Evolutionary conservation across 164 flowering plant species (phyloP), one percentile per base, ranked within the genome.

Genomic region (Berberis vulgaris): DNA sequence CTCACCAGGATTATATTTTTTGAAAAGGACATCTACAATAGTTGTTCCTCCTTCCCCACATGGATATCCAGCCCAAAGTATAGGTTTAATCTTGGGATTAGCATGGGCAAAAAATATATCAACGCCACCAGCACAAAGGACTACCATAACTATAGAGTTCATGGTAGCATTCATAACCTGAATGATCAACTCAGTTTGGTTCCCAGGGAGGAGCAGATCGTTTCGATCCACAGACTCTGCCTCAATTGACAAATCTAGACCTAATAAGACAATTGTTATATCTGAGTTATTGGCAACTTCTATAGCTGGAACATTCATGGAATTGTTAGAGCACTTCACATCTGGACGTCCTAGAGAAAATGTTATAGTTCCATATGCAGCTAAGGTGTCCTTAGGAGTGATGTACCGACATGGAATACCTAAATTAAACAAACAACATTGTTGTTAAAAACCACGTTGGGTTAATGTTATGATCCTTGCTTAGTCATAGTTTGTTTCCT

Each of bases 21-120:
- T 82, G 47, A 73, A 77, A 12, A 81, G 41, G 57, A 78, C 65
- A 60, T 81, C 72, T 0, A 80, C 77, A 5, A 81, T 62, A 26
- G 80, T 82, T 44, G 40, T 12, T 5, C 79, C 84, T 0, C 84
- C 84, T 61, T 75, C 77, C 55, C 77, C 77, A 45, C 84, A 80
- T 2, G 84, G 84, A 62, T 81, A 81, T 9, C 82, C 84, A 50
- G 73, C 82, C 84, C 84, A 81, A 12, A 81, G 26, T 1, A 81
- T 81, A 67, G 69, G 45, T 3, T 70, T 64, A 45, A 81, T 69
- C n/a, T 69, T 64, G 12, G 70, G 65, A 45, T 76, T 63, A 38
- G 59, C 39, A 53, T 69, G 66, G 1, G 80, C 77, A 41, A 71
- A 72, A 59, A 69, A 59, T 10, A 69, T 54, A 55, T 79, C 82